Conservation (phyloP, 1,139 yeast species). For the Eremothecium coryli region DNA sequence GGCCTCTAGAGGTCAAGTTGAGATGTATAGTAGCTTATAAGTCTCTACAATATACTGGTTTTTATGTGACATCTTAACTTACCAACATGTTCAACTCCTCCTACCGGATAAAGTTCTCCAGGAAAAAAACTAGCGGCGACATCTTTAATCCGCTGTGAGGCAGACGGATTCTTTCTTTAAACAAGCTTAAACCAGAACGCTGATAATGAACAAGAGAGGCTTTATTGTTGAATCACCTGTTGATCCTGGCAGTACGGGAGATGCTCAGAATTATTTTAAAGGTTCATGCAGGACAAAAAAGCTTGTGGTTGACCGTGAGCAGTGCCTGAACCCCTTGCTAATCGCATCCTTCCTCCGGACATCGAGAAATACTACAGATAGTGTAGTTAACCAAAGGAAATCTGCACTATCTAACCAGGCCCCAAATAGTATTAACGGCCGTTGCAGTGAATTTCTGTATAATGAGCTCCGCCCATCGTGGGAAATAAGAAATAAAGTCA, state of each 20-base stretch:
- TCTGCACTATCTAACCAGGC: slow-evolving; percentile 28
- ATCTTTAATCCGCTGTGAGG: too few relatives aligned
- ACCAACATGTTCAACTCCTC: too few relatives aligned
- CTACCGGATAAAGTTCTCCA: too few relatives aligned
- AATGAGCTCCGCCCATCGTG: slow-evolving; percentile 36
- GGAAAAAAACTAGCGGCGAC: too few relatives aligned
- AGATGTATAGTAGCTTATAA: neutral
- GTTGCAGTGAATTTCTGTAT: slow-evolving; percentile 31
- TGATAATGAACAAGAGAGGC: too few relatives aligned
- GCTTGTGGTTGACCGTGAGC: slow-evolving; percentile 22
- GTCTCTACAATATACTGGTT: too few relatives aligned
- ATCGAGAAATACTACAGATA: slow-evolving; percentile 39
- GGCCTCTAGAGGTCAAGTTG: slow-evolving; percentile 6
- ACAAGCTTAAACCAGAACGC: too few relatives aligned
- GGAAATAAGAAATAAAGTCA: slow-evolving; percentile 33
- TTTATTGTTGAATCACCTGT: too few relatives aligned
- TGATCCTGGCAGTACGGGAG: too few relatives aligned
- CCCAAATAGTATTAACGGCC: slow-evolving; percentile 8
- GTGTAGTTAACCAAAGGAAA: slow-evolving; percentile 34
- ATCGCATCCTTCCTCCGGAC: slow-evolving; percentile 35
- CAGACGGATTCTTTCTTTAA: too few relatives aligned
- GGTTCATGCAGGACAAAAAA: neutral
- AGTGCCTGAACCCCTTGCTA: slow-evolving; percentile 35
- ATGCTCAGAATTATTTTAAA: too few relatives aligned
- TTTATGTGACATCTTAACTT: too few relatives aligned